A percentile compares a stretch with the other conserved stretches of the same genome.
These are phyloP conservation scores for Epichloe coenophiala DNA, from an alignment of 2,329 filamentous ascomycete species.

Conservation along the genomic window DNA sequence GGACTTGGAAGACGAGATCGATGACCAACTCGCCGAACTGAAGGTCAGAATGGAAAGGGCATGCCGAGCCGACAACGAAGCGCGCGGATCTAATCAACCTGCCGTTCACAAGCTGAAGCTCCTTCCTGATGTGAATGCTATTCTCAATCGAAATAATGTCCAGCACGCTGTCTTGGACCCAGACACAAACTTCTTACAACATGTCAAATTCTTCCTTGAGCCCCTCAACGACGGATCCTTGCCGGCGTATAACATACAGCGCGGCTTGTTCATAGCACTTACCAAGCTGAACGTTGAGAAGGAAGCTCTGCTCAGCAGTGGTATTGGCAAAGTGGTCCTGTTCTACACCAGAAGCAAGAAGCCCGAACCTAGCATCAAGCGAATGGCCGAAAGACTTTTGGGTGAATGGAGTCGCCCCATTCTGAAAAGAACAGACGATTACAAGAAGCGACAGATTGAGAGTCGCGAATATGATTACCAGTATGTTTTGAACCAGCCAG, in stretches of 20 bases:
- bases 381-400: constrained; percentile 81
- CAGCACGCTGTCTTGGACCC: constrained; percentile 79
- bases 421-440: constrained; percentile 84
- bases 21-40: constrained; percentile 78
- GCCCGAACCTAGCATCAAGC: constrained; percentile 77
- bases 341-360: constrained; percentile 96
- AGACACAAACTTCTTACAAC: constrained; percentile 87
- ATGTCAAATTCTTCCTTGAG: constrained; percentile 94
- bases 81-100: constrained; percentile 64
- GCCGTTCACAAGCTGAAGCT: constrained; percentile 90
- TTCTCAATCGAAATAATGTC: constrained; percentile 81
- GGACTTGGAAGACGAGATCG: constrained; percentile 83
- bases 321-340: constrained; percentile 88
- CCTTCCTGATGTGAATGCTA: constrained; percentile 73
- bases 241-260: constrained; percentile 94
- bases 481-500: constrained; percentile 22
- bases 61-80: constrained; percentile 72
- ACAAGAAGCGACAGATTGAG: constrained; percentile 66
- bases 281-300: constrained; percentile 77
- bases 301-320: constrained; percentile 76
- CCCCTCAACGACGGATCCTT: constrained; percentile 87
- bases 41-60: constrained; percentile 84
- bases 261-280: constrained; percentile 76
- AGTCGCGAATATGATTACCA: constrained; percentile 50
- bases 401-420: constrained; percentile 95